These are phyloP conservation scores for Colletotrichum cereale DNA, from an alignment of 2,329 filamentous ascomycete genomes.

Conservation along the genomic window DNA sequence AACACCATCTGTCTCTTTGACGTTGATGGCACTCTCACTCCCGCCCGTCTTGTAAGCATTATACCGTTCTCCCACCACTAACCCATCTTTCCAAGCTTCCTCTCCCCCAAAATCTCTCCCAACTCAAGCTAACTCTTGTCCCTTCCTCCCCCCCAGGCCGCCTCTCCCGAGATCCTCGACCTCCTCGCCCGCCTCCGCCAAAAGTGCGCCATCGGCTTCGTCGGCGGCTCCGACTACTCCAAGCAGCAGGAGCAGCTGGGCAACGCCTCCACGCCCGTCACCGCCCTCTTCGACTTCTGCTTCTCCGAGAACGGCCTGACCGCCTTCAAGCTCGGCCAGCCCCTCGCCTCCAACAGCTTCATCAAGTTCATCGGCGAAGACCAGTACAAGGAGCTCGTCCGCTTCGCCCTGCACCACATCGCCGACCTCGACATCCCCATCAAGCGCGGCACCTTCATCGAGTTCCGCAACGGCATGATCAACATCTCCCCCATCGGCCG, in stretches of 20 bases:
- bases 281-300: slow-evolving; percentile 94
- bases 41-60: slow-evolving; percentile 77
- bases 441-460: slow-evolving; percentile 87
- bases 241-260: slow-evolving; percentile 99
- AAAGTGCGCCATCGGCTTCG: slow-evolving; percentile 90
- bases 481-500: slow-evolving; percentile 87
- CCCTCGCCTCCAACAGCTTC: slow-evolving; percentile 85
- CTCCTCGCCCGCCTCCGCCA: slow-evolving; percentile 85
- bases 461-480: slow-evolving; percentile 94
- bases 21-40: slow-evolving; percentile 92
- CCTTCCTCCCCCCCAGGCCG: slow-evolving; percentile 60
- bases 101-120: background rate
- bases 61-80: background rate
- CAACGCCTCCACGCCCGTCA: slow-evolving; percentile 74
- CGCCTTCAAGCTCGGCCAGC: slow-evolving; percentile 84
- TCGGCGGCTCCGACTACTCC: slow-evolving; percentile 89
- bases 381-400: slow-evolving; percentile 82
- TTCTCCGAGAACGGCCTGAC: slow-evolving; percentile 98
- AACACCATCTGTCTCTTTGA: slow-evolving; percentile 97
- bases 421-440: slow-evolving; percentile 86
- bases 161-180: slow-evolving; percentile 84
- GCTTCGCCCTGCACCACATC: slow-evolving; percentile 84
- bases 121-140: slow-evolving; percentile 39
- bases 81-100: background rate
- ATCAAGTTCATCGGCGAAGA: slow-evolving; percentile 91